Conservation (phyloP, 2,329 filamentous ascomycete species). For the Microcyclospora tardicrescens region DNA sequence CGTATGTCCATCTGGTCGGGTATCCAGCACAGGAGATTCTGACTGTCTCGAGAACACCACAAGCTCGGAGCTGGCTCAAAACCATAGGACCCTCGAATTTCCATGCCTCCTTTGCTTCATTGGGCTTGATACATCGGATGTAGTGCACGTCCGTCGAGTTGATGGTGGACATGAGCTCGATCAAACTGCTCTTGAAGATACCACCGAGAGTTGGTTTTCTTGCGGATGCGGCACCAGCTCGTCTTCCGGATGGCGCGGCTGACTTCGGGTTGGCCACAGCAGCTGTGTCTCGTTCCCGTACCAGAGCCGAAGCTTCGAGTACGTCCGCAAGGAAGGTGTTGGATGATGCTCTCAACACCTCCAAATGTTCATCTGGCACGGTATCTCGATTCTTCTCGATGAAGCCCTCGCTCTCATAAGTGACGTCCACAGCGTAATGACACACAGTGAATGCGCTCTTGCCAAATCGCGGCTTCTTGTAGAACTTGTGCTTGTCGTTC, state of each 20-base stretch:
- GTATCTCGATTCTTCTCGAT: slow-evolving; percentile 99
- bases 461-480: slow-evolving; percentile 96
- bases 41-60: slow-evolving; percentile 96
- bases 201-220: slow-evolving; percentile 93
- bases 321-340: slow-evolving; percentile 79
- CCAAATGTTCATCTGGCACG: slow-evolving; percentile 95
- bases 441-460: slow-evolving; percentile 97
- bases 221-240: slow-evolving; percentile 83
- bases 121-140: slow-evolving; percentile 97
- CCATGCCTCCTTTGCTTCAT: slow-evolving; percentile 93
- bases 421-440: slow-evolving; percentile 95
- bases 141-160: slow-evolving; percentile 98
- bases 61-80: slow-evolving; percentile 88
- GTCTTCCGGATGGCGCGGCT: slow-evolving; percentile 57
- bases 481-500: slow-evolving; percentile 84
- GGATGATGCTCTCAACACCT: slow-evolving; percentile 69
- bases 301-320: slow-evolving; percentile 68
- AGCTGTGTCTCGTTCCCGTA: slow-evolving; percentile 73
- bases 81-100: slow-evolving; percentile 99
- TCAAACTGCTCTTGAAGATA: slow-evolving; percentile 96
- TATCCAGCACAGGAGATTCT: slow-evolving; percentile 96
- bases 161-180: slow-evolving; percentile 96
- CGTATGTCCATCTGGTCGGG: slow-evolving; percentile 95
- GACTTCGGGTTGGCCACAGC: slow-evolving; percentile 52
- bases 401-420: slow-evolving; percentile 96